Percentiles rank a stretch among this genome's conserved stretches.
Evolutionary conservation across 768 basidiomycete species (phyloP).

Genomic region (Dioszegia crocea): DNA sequence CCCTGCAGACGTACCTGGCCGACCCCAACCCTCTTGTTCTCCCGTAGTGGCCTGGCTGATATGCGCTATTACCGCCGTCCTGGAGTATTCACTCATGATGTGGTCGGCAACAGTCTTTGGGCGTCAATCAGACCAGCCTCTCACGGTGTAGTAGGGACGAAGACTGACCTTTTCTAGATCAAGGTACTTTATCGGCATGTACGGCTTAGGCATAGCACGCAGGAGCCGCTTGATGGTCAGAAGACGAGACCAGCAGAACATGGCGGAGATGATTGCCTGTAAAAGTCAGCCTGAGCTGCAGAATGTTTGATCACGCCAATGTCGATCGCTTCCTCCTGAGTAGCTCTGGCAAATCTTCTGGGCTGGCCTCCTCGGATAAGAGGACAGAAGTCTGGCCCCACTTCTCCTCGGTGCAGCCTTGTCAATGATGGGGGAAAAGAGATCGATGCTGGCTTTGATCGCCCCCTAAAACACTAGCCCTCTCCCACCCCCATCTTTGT

Average conservation of each 20-base stretch:
- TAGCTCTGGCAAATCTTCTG: too few relatives aligned
- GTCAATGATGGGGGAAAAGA: too few relatives aligned
- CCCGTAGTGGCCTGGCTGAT: slow-evolving; percentile 49
- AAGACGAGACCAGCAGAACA: slow-evolving; percentile 33
- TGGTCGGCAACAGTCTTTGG: slow-evolving; percentile 43
- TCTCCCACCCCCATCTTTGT: too few relatives aligned
- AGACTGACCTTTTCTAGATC: slow-evolving; percentile 44
- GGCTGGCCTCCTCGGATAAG: too few relatives aligned
- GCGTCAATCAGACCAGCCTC: background rate
- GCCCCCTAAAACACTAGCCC: too few relatives aligned
- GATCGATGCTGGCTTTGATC: too few relatives aligned
- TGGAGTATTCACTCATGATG: slow-evolving; percentile 45
- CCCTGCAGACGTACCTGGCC: slow-evolving; percentile 39
- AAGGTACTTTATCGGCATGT: slow-evolving; percentile 47
- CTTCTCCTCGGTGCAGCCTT: too few relatives aligned
- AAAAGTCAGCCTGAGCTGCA: background rate
- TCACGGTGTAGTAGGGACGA: background rate
- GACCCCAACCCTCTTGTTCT: slow-evolving; percentile 49
- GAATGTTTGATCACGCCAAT: background rate
- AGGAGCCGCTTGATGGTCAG: slow-evolving; percentile 34
- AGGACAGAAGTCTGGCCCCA: too few relatives aligned
- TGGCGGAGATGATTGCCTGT: slow-evolving; percentile 27
- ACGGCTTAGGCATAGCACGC: slow-evolving; percentile 49
- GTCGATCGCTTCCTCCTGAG: too few relatives aligned
- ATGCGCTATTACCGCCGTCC: slow-evolving; percentile 49